Percentiles rank a stretch among this genome's conserved stretches.
Conservation (phyloP, 2,329 filamentous ascomycete genomes). For the Fusarium sp. region DNA sequence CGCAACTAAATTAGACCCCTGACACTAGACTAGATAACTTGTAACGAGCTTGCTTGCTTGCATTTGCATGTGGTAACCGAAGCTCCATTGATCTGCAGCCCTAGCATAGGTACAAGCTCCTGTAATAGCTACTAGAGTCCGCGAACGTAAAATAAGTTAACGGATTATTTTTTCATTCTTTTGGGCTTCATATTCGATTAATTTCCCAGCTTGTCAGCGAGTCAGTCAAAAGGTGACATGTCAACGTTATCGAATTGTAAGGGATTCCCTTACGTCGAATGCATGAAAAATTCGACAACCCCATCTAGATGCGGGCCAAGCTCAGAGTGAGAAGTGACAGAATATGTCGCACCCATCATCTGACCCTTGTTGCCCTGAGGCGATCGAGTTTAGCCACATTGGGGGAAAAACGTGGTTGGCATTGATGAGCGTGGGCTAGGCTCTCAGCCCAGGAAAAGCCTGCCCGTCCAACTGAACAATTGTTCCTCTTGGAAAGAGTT, state of each 20-base stretch:
- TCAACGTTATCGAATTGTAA: slow-evolving; percentile 6
- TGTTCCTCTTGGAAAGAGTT: slow-evolving; percentile 1
- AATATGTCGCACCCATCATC: neutral
- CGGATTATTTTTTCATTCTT: neutral
- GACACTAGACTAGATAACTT: slow-evolving; percentile 2
- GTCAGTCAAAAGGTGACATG: slow-evolving; percentile 3
- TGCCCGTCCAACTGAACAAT: neutral
- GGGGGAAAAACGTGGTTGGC: slow-evolving; percentile 2
- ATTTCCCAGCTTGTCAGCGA: neutral
- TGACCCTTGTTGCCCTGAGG: neutral
- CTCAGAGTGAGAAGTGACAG: slow-evolving; percentile 7
- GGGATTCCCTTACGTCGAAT: slow-evolving; percentile 20
- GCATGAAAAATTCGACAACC: slow-evolving; percentile 7
- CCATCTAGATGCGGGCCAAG: slow-evolving; percentile 1
- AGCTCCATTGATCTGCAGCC: slow-evolving; percentile 8
- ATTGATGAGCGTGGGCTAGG: neutral
- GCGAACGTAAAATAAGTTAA: neutral
- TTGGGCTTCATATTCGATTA: neutral
- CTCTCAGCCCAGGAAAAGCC: neutral
- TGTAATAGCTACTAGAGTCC: neutral
- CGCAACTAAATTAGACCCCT: slow-evolving; percentile 5
- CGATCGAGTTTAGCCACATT: neutral
- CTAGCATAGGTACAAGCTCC: neutral
- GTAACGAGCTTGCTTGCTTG: slow-evolving; percentile 15
- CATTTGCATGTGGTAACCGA: slow-evolving; percentile 14